Base-by-base conservation (phyloP, 169 alveolate species). In the Plasmodium malariae region DNA sequence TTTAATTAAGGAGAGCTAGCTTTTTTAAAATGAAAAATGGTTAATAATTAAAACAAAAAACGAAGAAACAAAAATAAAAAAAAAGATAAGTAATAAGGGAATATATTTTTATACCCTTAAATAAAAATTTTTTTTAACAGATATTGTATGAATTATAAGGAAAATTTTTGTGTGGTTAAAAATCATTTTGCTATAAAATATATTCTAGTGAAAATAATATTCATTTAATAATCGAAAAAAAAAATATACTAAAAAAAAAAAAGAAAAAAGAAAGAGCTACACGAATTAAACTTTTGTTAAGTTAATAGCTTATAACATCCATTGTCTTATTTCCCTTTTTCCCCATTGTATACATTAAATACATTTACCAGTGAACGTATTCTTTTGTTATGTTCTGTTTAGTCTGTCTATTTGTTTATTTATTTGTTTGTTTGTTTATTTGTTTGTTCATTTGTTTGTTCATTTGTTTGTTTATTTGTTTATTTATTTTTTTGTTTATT, bases 271-370 rank as follows among this genome's bases (percentile, higher is more conserved):
- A 1, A 65, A 65, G 74, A 69, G 80, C 14, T 43, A 40, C 62
- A 40, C 12, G 59, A 69, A 6, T 69, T 69, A 30, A 32, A 21
- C 65, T 69, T 40, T 40, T 69, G 30, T 40, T 9, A 69, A 69
- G 28, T 32, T 19, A 30, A 19, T 28, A 19, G 6, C 5, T 2
- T 17, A 21, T 26, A 69, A 26, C 37, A 43, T 21, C 62, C 62
- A 36, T 7, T 69, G 57, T 69, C 37, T 69, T 28, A 40, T 45
- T 34, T 19, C 30, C 14, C 14, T 67, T 40, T 68, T 40, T 68
- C 36, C 19, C 36, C 17, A 14, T 26, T 63, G 19, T 63, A 24
- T 62, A 19, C 34, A 21, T 9, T 63, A 7, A 32, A 24, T 28
- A 63, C 43, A 14, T 32, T 12, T 63, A 63, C 17, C 34, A 24